Evolutionary conservation across 2,329 filamentous ascomycete species (phyloP).

Genomic region (Fusarium secorum): DNA sequence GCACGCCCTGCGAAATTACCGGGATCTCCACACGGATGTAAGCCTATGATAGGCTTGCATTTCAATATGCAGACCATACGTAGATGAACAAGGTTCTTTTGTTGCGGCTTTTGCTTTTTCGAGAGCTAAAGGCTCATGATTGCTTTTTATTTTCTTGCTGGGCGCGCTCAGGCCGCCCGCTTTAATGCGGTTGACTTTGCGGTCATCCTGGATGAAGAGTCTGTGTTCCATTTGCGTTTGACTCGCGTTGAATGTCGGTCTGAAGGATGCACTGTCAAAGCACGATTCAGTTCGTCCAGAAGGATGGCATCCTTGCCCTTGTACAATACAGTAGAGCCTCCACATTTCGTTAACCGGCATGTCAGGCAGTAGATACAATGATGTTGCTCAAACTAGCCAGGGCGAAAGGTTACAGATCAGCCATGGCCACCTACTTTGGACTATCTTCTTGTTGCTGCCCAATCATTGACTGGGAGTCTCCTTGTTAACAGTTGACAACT

Average conservation of each 20-base stretch:
- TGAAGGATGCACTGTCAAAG: conserved; percentile 4
- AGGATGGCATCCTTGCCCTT: not conserved
- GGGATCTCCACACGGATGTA: conserved; percentile 31
- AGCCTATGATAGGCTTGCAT: conserved; percentile 9
- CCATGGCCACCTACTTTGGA: not conserved
- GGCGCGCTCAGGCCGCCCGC: conserved; percentile 28
- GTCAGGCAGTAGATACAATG: not conserved
- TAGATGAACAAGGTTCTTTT: conserved; percentile 29
- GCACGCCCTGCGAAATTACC: conserved; percentile 29
- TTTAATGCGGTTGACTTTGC: not conserved
- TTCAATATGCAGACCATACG: conserved; percentile 33
- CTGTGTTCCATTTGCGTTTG: conserved; percentile 1
- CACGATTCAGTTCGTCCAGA: not conserved
- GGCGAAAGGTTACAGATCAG: not conserved
- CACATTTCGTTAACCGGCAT: not conserved
- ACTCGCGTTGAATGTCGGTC: conserved; percentile 27
- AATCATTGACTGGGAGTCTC: not conserved
- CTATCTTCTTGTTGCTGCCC: not conserved
- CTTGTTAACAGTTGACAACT: not conserved
- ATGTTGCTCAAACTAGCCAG: not conserved
- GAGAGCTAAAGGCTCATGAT: not conserved
- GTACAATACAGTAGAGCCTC: no score
- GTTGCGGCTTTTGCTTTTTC: conserved; percentile 35
- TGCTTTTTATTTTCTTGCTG: conserved; percentile 29
- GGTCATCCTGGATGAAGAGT: not conserved